These are phyloP conservation scores for Backusella tuberculispora DNA, from an alignment of 192 early-diverging fungal genomes.

Conservation along the genomic window DNA sequence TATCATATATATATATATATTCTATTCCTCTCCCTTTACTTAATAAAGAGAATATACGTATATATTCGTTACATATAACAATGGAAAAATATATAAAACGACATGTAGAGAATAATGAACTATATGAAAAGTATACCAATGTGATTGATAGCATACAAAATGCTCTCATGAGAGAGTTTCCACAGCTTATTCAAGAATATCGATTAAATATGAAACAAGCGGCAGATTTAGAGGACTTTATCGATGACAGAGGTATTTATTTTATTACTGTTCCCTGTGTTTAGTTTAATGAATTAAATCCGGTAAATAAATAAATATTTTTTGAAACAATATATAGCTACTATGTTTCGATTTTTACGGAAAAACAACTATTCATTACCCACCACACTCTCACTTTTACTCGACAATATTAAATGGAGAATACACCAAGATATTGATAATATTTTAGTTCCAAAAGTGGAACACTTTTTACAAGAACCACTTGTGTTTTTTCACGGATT, in stretches of 20 bases:
- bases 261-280: neutral
- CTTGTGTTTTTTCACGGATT: constrained; percentile 44
- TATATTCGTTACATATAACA: neutral
- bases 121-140: constrained; percentile 11
- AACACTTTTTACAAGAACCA: constrained; percentile 24
- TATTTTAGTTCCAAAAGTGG: constrained; percentile 22
- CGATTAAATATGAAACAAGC: constrained; percentile 11
- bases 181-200: constrained; percentile 30
- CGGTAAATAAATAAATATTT: no score
- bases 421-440: constrained; percentile 37
- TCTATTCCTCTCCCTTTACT: neutral
- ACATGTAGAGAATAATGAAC: constrained; percentile 17
- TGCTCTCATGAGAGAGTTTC: constrained; percentile 35
- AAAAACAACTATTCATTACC: constrained; percentile 37
- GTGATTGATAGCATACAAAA: constrained; percentile 36
- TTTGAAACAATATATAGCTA: constrained; percentile 31
- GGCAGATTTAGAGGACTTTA: constrained; percentile 27
- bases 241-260: constrained; percentile 32
- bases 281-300: neutral
- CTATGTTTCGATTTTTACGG: constrained; percentile 47
- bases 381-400: constrained; percentile 29
- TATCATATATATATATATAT: neutral
- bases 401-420: constrained; percentile 45
- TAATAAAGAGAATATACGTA: neutral
- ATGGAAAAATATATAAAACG: constrained; percentile 24